Evolutionary conservation across 441 rosid genomes (phyloP), one percentile per base, ranked within the genome.

Genomic region (Pelargonium australe): DNA sequence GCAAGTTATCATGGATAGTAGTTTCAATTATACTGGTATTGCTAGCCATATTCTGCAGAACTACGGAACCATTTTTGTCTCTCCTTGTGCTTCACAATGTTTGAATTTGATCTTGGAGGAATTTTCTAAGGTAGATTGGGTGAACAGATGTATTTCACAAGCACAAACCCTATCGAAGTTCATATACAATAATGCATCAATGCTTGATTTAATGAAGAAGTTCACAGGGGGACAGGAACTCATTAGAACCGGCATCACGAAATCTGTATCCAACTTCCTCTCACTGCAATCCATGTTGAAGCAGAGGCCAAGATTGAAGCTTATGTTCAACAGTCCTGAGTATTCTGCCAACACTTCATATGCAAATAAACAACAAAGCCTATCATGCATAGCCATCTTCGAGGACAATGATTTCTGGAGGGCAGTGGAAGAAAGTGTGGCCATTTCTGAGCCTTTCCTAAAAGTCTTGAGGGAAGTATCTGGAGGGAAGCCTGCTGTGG

Each of bases 121-220:
- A 44, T 91, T 89, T 78, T 85, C 92, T 5, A 84, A 83, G 80
- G 96, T 89, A 13, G 94, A 87, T 77, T 89, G 97, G 94, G 97
- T 91, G 72, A 85, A 83, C 76, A 74, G 86, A 66, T 89, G 96
- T 55, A 81, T 89, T 72, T 47, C 66, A 5, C 94, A 86, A 77
- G 94, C 96, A 28, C 96, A 88, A 72, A 82, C 81, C 0, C 62
- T 89, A 63, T 74, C 94, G 8, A 89, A 85, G 79, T 81, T 85
- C 64, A 73, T 91, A 28, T 89, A 89, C 86, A 91, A 91, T 66
- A 85, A 79, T 55, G 77, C 80, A 9, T 76, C 82, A 20, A 80
- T 89, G 85, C 90, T 91, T 68, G 94, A 91, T 78, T 78, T 86
- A 60, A 76, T 91, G 89, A 89, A 86, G 76, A 86, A 84, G 75